These are phyloP conservation scores for Saitozyma sp. DNA, from an alignment of 768 basidiomycete genomes.

Conservation along the genomic window DNA sequence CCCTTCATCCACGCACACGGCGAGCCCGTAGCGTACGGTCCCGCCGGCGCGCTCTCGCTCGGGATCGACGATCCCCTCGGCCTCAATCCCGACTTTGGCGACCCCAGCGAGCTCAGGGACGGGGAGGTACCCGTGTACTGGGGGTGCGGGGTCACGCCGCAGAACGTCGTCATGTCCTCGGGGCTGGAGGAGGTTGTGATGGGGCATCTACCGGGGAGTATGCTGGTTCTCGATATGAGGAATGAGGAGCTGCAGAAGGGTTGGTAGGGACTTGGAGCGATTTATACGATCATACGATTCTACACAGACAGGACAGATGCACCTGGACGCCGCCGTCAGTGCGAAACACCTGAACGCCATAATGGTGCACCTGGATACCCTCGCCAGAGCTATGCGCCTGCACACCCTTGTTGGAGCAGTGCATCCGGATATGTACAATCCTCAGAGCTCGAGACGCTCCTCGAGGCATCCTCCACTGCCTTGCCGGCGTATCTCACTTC, in stretches of 20 bases:
- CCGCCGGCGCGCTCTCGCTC: slow-evolving; percentile 23
- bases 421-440: too few species aligned
- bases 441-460: too few species aligned
- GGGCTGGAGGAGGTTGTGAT: slow-evolving; percentile 20
- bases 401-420: too few species aligned
- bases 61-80: slow-evolving; percentile 24
- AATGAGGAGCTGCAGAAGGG: slow-evolving; percentile 20
- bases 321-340: too few species aligned
- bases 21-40: slow-evolving; percentile 38
- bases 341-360: too few species aligned
- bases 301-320: too few species aligned
- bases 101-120: slow-evolving; percentile 23
- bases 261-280: too few species aligned
- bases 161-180: slow-evolving; percentile 31
- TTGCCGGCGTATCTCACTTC: too few species aligned
- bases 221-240: slow-evolving; percentile 35
- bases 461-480: too few species aligned
- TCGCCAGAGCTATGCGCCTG: too few species aligned
- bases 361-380: too few species aligned
- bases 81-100: slow-evolving; percentile 37
- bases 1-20: slow-evolving; percentile 38
- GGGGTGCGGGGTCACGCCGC: slow-evolving; percentile 45
- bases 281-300: too few species aligned
- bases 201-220: slow-evolving; percentile 37
- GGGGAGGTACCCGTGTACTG: slow-evolving; percentile 46